These are phyloP conservation scores for Pinus albicaulis DNA, from an alignment of 75 land plant species.

Conservation along the genomic window DNA sequence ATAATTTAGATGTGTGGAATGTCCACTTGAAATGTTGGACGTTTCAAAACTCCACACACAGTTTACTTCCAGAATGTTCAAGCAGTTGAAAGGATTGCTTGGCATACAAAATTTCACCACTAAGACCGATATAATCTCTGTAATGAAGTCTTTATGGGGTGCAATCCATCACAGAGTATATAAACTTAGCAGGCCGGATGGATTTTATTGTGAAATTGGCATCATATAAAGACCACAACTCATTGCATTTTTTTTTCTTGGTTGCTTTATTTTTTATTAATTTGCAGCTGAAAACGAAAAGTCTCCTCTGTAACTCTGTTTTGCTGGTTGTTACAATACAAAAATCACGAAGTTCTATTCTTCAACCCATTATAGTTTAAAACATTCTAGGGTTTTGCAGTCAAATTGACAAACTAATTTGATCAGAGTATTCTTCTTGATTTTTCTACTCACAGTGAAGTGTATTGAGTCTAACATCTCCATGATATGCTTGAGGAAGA, in stretches of 20 bases:
- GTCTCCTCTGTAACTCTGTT: slow-evolving; percentile 32
- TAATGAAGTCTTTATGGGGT: slow-evolving; percentile 56
- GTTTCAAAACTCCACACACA: no score
- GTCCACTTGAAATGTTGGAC: no score
- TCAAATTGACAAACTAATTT: slow-evolving; percentile 60
- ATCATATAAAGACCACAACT: not conserved
- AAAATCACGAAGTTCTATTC: slow-evolving; percentile 1
- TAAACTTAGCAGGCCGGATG: not conserved
- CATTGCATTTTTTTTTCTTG: not conserved
- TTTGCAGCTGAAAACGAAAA: not conserved
- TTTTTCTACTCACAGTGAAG: slow-evolving; percentile 40
- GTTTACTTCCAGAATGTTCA: no score
- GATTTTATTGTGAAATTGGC: not conserved
- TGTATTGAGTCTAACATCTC: slow-evolving; percentile 23
- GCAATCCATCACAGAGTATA: slow-evolving; percentile 52
- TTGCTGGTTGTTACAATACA: slow-evolving; percentile 62
- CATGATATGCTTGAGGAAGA: not conserved
- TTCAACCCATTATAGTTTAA: not conserved
- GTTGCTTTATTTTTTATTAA: not conserved
- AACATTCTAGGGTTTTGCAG: slow-evolving; percentile 17
- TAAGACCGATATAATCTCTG: slow-evolving; percentile 59
- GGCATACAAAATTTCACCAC: slow-evolving; percentile 62
- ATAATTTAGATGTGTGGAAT: no score
- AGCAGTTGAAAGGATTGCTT: slow-evolving; percentile 79
- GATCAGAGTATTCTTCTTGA: slow-evolving; percentile 34